Conservation (phyloP, 2,329 filamentous ascomycete species). For the Macrophomina phaseolina region DNA sequence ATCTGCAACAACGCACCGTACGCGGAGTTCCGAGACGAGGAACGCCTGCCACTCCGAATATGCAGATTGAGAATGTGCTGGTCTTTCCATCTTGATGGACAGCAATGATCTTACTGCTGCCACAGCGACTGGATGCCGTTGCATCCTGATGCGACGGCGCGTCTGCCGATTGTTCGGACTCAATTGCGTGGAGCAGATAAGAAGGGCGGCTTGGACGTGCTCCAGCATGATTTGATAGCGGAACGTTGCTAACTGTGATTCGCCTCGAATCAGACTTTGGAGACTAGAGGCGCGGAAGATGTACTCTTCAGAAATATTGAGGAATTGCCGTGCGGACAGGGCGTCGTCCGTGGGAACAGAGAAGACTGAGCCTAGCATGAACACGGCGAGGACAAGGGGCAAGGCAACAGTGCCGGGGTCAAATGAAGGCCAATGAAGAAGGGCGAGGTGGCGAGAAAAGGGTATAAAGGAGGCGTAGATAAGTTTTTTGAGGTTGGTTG, state of each 20-base stretch:
- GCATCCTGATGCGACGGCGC: constrained; percentile 25
- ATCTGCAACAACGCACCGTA: constrained; percentile 27
- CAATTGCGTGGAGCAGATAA: constrained; percentile 28
- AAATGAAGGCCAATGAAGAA: constrained; percentile 52
- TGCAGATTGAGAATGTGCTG: neutral
- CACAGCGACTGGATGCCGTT: constrained; percentile 27
- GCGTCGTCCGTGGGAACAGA: constrained; percentile 29
- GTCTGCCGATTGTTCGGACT: constrained; percentile 28
- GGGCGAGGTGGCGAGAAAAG: constrained; percentile 53
- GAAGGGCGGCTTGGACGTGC: constrained; percentile 29
- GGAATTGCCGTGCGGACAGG: constrained; percentile 28
- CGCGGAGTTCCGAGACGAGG: constrained; percentile 29
- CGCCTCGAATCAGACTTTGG: neutral
- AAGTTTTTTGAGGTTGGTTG: constrained; percentile 34
- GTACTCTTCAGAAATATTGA: constrained; percentile 30
- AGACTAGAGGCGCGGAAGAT: constrained; percentile 27
- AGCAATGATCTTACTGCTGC: constrained; percentile 27
- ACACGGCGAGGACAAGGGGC: constrained; percentile 48
- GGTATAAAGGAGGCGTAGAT: constrained; percentile 51
- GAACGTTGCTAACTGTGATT: neutral
- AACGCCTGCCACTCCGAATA: constrained; percentile 27
- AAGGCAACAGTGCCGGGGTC: constrained; percentile 44
- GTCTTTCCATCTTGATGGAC: neutral
- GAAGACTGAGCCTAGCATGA: constrained; percentile 45
- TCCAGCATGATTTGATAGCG: neutral